A percentile compares a stretch with the other conserved stretches of the same genome.
Conservation (phyloP, 306 rosid genomes). For the Prunus campanulata region DNA sequence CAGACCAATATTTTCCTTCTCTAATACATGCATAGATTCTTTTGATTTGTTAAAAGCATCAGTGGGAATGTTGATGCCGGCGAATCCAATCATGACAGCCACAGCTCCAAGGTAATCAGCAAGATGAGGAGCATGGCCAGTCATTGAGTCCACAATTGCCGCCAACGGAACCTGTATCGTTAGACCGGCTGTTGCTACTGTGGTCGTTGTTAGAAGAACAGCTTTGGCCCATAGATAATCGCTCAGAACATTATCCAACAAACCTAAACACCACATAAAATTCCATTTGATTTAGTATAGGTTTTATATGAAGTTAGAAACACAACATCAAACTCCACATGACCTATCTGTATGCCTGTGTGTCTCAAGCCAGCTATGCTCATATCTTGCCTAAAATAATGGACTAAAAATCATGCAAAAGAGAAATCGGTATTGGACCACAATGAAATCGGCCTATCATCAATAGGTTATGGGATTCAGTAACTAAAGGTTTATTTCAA, state of each 20-base stretch:
- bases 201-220: slow-evolving; percentile 90
- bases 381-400: not conserved
- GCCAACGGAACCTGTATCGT: slow-evolving; percentile 95
- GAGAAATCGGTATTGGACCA: not conserved
- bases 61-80: slow-evolving; percentile 78
- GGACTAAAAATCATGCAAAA: not conserved
- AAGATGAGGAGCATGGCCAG: slow-evolving; percentile 69
- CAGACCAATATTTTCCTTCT: slow-evolving; percentile 27
- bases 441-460: not conserved
- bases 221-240: slow-evolving; percentile 99
- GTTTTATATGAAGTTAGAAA: not conserved
- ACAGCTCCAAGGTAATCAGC: slow-evolving; percentile 80
- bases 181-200: slow-evolving; percentile 96
- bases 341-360: not conserved
- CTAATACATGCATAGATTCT: slow-evolving; percentile 46
- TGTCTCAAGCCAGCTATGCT: not conserved
- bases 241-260: slow-evolving; percentile 91
- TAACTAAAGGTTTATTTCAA: not conserved
- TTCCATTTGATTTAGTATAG: not conserved
- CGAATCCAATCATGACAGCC: slow-evolving; percentile 82
- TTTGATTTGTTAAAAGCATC: slow-evolving; percentile 42
- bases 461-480: not conserved
- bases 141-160: slow-evolving; percentile 73
- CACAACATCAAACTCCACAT: not conserved
- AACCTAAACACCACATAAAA: slow-evolving; percentile 42